Base-by-base conservation (phyloP, 1,284 basidiomycete genomes). In the Athelia sp. region DNA sequence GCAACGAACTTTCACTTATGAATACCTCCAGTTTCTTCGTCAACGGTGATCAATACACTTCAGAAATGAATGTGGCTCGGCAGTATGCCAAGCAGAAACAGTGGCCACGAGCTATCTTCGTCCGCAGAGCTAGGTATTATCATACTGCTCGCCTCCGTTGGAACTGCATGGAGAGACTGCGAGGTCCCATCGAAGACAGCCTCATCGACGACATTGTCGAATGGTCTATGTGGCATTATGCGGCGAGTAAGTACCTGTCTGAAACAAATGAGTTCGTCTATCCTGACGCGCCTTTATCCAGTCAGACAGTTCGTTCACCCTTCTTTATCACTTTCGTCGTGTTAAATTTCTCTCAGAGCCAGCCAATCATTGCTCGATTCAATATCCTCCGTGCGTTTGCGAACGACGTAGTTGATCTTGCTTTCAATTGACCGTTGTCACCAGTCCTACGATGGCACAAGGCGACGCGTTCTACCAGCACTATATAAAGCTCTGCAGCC, bases 151-250 rank as follows among this genome's bases (percentile, higher is more conserved):
- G 85, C n/a, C 65, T 87, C 45, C 72, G 75, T 15, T 87, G 84
- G 84, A 87, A 86, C 56, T 79, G 79, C 0, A 74, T 85, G 24
- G 84, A 92, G 61, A 80, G 92, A 40, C 71, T 73, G 50, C 78
- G 92, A 42, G 83, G 87, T 0, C 69, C 71, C 3, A 68, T 89
- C 18, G 88, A 93, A 64, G 86, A 95, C 61, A 66, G 70, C 34
- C 74, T 96, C 14, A 87, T 96, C 54, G 81, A 83, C 59, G 89
- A 93, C 60, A 69, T 96, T 24, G 78, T 88, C 9, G 84, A 93
- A 57, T 92, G 93, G 78, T 87, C 85, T 4, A 75, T 95, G 62
- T 93, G 90, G 76, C 79, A 89, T 50, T 95, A 93, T 66, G 79
- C 89, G 6, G 71, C 76, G 47, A 70, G 74, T 76, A 56, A 51